These are phyloP conservation scores for Silene conica DNA, from an alignment of 148 eudicot species.

Conservation along the genomic window DNA sequence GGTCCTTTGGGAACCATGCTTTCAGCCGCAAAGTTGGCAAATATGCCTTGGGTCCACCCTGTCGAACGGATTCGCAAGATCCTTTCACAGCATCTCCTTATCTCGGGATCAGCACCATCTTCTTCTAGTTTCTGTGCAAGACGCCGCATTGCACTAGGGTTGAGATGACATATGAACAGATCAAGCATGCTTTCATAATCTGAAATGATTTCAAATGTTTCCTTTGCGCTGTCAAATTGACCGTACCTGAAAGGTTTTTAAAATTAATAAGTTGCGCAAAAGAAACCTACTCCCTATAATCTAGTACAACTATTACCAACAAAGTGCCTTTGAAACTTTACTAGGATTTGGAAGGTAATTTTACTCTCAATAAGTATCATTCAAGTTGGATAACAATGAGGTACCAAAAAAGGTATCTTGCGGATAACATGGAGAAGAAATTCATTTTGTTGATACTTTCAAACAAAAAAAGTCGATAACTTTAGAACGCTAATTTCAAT, in stretches of 20 bases:
- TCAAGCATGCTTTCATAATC: slow-evolving; percentile 97
- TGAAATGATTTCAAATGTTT: slow-evolving; percentile 88
- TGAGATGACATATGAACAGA: slow-evolving; percentile 91
- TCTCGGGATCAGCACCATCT: slow-evolving; percentile 73
- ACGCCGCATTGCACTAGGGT: slow-evolving; percentile 97
- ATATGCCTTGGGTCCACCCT: slow-evolving; percentile 99
- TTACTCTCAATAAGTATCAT: not conserved
- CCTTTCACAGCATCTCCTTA: slow-evolving; percentile 89
- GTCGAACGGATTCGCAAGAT: slow-evolving; percentile 89
- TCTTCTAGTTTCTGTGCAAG: slow-evolving; percentile 96
- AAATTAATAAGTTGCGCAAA: slow-evolving; percentile 4
- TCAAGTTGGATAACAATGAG: not conserved
- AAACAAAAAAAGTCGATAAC: not conserved
- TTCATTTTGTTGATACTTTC: not conserved
- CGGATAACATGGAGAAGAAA: not conserved
- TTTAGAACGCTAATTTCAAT: not conserved
- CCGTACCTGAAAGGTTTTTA: slow-evolving; percentile 66
- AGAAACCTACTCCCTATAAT: not conserved
- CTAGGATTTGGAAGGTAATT: not conserved
- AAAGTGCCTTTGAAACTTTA: not conserved
- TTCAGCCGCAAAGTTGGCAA: slow-evolving; percentile 99
- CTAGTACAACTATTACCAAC: not conserved
- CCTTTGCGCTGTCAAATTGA: slow-evolving; percentile 97
- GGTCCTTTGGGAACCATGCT: slow-evolving; percentile 98
- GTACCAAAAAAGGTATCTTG: not conserved